Percentiles rank a stretch among this genome's conserved stretches.
Evolutionary conservation across 2,329 filamentous ascomycete genomes (phyloP).

Genomic region (Botrytis tulipae): DNA sequence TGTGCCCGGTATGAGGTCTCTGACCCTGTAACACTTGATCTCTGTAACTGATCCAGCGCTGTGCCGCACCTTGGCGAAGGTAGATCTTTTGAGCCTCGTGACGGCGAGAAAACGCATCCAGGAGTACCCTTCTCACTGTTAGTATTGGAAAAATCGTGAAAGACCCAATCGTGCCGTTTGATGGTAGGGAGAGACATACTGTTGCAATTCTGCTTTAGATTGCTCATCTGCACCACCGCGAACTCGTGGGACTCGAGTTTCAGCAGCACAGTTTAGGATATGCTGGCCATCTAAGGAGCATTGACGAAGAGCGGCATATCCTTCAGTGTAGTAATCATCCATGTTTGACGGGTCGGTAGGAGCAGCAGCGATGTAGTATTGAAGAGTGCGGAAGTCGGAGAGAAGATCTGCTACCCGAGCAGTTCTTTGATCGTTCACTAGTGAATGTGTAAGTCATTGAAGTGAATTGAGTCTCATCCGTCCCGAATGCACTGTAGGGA

Average conservation of each 20-base stretch:
- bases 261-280: constrained; percentile 63
- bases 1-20: constrained; percentile 48
- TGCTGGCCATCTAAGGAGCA: constrained; percentile 62
- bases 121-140: constrained; percentile 46
- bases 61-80: constrained; percentile 57
- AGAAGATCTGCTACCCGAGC: constrained; percentile 61
- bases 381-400: constrained; percentile 59
- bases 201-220: constrained; percentile 59
- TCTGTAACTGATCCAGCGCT: constrained; percentile 57
- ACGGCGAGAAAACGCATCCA: constrained; percentile 60
- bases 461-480: neutral
- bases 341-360: constrained; percentile 54
- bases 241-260: constrained; percentile 55
- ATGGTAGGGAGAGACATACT: constrained; percentile 46
- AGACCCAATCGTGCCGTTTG: neutral
- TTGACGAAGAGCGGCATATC: constrained; percentile 61
- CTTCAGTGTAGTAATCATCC: constrained; percentile 62
- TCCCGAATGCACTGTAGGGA: constrained; percentile 14
- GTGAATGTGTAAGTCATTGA: neutral
- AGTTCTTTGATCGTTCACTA: constrained; percentile 61
- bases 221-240: constrained; percentile 58
- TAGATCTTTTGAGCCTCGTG: constrained; percentile 66
- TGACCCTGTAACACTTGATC: constrained; percentile 53
- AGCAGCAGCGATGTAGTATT: constrained; percentile 59
- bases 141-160: neutral